Evolutionary conservation across 345 rosid genomes (phyloP), one percentile per base, ranked within the genome.

Genomic region (Arabidopsis arenosa): DNA sequence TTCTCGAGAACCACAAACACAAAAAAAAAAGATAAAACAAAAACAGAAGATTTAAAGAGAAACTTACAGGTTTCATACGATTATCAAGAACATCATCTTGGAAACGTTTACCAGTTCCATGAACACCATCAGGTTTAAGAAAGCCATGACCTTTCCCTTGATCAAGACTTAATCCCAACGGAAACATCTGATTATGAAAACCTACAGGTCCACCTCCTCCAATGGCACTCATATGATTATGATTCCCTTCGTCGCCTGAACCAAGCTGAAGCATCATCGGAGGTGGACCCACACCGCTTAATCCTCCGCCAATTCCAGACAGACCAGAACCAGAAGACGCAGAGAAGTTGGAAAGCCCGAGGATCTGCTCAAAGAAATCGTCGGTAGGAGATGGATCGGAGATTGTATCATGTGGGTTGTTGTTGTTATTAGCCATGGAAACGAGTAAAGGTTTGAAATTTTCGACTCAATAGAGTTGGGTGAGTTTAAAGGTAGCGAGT

Each of bases 201-300:
- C 86, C 90, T 7, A 49, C 5, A 10, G 84, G 81, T 39, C 81
- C 80, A 26, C 74, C 84, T 70, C 68, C 76, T 49, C 77, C 81
- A 66, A 65, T 71, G 21, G 60, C 23, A 0, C 73, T 63, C 77
- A 78, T 72, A 43, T 78, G 45, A 84, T 85, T 26, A 82, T 47
- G 60, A 63, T 56, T 77, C 67, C 82, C 53, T n/a, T 83, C 79
- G 53, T 88, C 88, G 4, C 93, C 86, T 15, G 94, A 89, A 72
- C 88, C 84, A 9, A 93, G 94, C 86, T 93, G 98, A 68, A 93
- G 85, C 91, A 93, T 84, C 99, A 93, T 91, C 75, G 93, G 87
- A 9, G 81, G 65, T 8, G 77, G 64, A 28, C 86, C 80, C 1
- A 78, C 77, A 2, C 84, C 76, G 3, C 76, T 61, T 18, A 82